Base-by-base conservation (phyloP, 148 eudicot species). In the Amaranthus cruentus region DNA sequence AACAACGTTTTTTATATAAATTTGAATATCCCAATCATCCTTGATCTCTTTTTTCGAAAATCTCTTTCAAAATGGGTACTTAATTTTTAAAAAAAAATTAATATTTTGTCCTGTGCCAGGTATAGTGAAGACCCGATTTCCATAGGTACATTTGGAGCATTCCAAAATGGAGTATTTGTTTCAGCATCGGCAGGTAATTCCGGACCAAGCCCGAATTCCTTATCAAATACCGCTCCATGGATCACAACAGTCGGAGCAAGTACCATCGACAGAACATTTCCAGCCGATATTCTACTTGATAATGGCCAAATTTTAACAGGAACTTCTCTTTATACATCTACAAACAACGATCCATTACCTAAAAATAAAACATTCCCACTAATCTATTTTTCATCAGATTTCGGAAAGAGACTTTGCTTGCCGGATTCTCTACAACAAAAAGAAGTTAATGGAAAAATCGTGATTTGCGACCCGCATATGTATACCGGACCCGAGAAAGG, bases 161-260 rank as follows among this genome's bases (percentile, higher is more conserved):
- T 81, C 12, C 77, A 83, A 47, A 81, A 79, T 50, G 91, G 95
- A 0, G 75, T 85, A 2, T 81, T 90, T 69, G 85, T 86, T 9
- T 83, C 90, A 18, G 79, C 82, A 48, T 79, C 92, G 0, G 89
- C 88, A 0, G 90, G 90, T 3, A 88, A 88, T 52, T 0, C 21
- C 1, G 92, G 96, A 28, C 38, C 38, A 28, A 28, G 4, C 89
- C 92, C 0, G 3, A 68, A 77, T 0, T 46, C 3, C 0, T 57
- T 80, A 43, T n/a, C 75, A 2, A 91, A 89, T 43, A 73, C 69
- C 0, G 84, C 94, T 14, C 94, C 97, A 4, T 91, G 93, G 97
- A 70, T 89, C 52, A 85, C 84, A 7, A 84, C 89, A 0, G 79
- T 82, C 6, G 94, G 90, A 2, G 93, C 97, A 0, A 74, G 91